Base-by-base conservation (phyloP, 2,329 filamentous ascomycete genomes). In the Penicillium frequentans region DNA sequence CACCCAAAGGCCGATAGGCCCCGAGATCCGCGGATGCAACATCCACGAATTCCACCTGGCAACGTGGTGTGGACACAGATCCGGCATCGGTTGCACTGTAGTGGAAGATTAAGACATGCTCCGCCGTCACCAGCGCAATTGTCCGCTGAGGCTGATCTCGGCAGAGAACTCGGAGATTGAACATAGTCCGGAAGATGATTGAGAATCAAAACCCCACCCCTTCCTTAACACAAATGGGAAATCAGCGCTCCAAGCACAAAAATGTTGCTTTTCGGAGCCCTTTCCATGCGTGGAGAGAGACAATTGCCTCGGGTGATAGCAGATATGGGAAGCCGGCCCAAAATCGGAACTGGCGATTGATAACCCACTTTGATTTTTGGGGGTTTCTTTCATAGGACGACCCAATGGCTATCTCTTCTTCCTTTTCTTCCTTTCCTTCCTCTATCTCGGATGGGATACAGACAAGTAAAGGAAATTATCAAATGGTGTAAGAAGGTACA, bases 121-220 rank as follows among this genome's bases (percentile, higher is more conserved):
- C 84, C 42, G 87, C 79, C 29, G 92, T 93, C 37, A 89, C 88
- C 64, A 98, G 87, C 63, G 91, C 91, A 73, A 98, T 91, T 64
- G 91, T 90, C 64, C 93, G 90, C 72, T 91, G 86, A 64, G 91
- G 91, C 70, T 91, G 86, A 71, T 97, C 92, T 78, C 90, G 90
- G 74, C 96, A 87, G 68, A 95, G 84, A 59, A 96, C 86, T 68
- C 89, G 88, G 77, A 91, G 89, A 56, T 65, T 70, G 55, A 88
- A 85, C 79, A 83, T 83, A 58, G 60, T 51, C 49, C 42, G 35
- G 26, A 43, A 50, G 33, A 55, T 54, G 24, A 26, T 35, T 19
- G 37, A 43, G 42, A 48, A 16, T 53, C 42, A 26, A 24, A 47
- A 43, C 23, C 49, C 48, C 49, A 42, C 27, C 24, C 24, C 39